Base-by-base conservation (phyloP, 2,329 filamentous ascomycete species). In the Exophiala viscosa region DNA sequence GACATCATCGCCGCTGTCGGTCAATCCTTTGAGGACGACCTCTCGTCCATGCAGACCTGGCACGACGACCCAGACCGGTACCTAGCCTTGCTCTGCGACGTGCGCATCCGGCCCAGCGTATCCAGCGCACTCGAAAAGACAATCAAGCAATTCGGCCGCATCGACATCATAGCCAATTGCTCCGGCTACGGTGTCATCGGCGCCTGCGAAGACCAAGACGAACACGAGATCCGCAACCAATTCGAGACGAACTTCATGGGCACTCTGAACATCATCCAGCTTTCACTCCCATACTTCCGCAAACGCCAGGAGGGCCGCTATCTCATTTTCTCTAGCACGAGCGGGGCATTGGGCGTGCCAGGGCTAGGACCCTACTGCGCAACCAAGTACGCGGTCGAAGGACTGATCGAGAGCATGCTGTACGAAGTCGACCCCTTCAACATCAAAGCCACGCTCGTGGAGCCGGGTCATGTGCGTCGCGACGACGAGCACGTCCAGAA, bases 201-300 rank as follows among this genome's bases (percentile, higher is more conserved):
- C 23, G 86, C 92, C 1, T 96, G 91, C 70, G 93, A 97, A 72
- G 93, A 97, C 71, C 93, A 97, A 73, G 90, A 96, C 69, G 90
- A 96, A 67, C 86, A 90, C 69, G 93, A 97, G 67, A 82, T 97
- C 62, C 87, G 90, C 53, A 92, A 95, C 65, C 93, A 97, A 70
- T 96, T 97, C 72, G 90, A 95, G 76, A 96, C 91, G 17, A 99
- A 99, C 70, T 96, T 96, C 70, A 92, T 95, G 78, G 93, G 93
- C 48, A 95, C 90, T 0, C 72, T 97, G 54, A 88, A 97, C 71
- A 96, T 99, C 63, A 86, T 97, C 54, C 90, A 96, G 68, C 76
- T 88, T 15, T 91, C 87, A 1, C 74, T 97, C 34, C 90, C 91
- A 0, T 90, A 95, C 72, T 95, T 97, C 63, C 84, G 92, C 46